Evolutionary conservation across 192 early-diverging fungal genomes (phyloP), one percentile per base, ranked within the genome.

Genomic region (Cladochytrium replicatum): DNA sequence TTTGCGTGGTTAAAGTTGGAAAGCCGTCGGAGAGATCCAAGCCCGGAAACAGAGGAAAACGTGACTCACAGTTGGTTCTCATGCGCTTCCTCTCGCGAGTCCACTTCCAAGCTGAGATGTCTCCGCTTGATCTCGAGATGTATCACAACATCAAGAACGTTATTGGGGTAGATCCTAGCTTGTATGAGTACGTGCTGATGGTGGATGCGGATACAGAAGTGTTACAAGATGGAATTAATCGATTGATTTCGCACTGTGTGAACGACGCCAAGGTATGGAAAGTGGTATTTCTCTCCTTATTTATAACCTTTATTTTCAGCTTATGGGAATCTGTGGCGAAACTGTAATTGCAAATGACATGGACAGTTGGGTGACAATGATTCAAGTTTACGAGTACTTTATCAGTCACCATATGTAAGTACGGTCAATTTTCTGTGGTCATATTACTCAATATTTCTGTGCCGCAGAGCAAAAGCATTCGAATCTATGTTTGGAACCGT

Each of bases 51-150:
- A 77, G 88, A 26, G 88, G 88, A 50, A 91, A 91, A 71, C 86
- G 88, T 48, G 88, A 91, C 64, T 88, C 88, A 37, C 89, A 91
- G 59, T 86, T 91, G 74, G 67, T 91, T 30, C 68, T 88, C 49
- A 91, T 91, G 89, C 66, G 77, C 44, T 91, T 91, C 76, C 72
- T 91, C 52, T 87, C 87, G 66, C 81, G 87, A 64, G 86, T 91
- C 13, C 86, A 85, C 58, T 90, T 87, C 58, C 80, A 89, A 45
- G 57, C 68, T 37, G 72, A 81, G 7, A 91, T 91, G 88, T 78
- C 84, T 5, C 88, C 88, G n/a, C 64, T 91, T 55, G 88, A 91
- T 63, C 74, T 91, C 37, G 88, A 91, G 53, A 82, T 91, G 52
- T 88, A 81, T 64, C 87, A 89, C 66, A 87, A 91, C 61, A 85